Conservation (phyloP, 2,329 filamentous ascomycete genomes). For the Pyrenochaeta sp. region DNA sequence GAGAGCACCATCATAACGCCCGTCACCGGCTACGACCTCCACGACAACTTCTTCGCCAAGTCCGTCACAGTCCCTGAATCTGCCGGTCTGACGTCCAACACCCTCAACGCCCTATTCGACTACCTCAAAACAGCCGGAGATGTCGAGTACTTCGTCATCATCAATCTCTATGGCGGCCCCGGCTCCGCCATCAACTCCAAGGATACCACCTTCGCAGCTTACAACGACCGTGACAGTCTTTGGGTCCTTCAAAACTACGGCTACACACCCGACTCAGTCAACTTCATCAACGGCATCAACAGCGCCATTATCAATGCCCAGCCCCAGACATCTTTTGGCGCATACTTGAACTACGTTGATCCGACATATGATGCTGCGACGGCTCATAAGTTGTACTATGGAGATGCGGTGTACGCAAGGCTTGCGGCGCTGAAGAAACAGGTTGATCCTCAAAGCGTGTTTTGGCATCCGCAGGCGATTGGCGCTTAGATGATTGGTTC, state of each 20-base stretch:
- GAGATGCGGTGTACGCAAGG: slow-evolving; percentile 45
- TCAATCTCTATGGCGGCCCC: slow-evolving; percentile 51
- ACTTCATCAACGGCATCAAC: slow-evolving; percentile 55
- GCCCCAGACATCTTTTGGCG: slow-evolving; percentile 54
- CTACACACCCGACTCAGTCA: slow-evolving; percentile 30
- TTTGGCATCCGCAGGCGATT: slow-evolving; percentile 52
- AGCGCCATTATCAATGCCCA: slow-evolving; percentile 49
- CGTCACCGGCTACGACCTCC: slow-evolving; percentile 46
- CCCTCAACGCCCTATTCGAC: slow-evolving; percentile 41
- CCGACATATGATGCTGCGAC: slow-evolving; percentile 56
- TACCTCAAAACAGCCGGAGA: slow-evolving; percentile 38
- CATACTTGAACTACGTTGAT: slow-evolving; percentile 65
- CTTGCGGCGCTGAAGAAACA: slow-evolving; percentile 51
- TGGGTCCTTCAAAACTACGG: slow-evolving; percentile 52
- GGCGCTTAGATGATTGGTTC: slow-evolving; percentile 22
- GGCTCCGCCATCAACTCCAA: slow-evolving; percentile 48
- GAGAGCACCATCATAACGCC: slow-evolving; percentile 37
- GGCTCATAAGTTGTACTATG: slow-evolving; percentile 62
- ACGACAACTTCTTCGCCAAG: slow-evolving; percentile 53
- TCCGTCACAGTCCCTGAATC: slow-evolving; percentile 51
- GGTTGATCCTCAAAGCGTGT: slow-evolving; percentile 51
- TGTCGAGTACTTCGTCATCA: slow-evolving; percentile 46
- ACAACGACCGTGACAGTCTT: slow-evolving; percentile 47
- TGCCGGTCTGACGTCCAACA: slow-evolving; percentile 36
- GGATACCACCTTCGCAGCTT: slow-evolving; percentile 44